phyloP scores from a whole-genome alignment of 805 yeast genomes.

The Wickerhamiella sergipiensis region DNA sequence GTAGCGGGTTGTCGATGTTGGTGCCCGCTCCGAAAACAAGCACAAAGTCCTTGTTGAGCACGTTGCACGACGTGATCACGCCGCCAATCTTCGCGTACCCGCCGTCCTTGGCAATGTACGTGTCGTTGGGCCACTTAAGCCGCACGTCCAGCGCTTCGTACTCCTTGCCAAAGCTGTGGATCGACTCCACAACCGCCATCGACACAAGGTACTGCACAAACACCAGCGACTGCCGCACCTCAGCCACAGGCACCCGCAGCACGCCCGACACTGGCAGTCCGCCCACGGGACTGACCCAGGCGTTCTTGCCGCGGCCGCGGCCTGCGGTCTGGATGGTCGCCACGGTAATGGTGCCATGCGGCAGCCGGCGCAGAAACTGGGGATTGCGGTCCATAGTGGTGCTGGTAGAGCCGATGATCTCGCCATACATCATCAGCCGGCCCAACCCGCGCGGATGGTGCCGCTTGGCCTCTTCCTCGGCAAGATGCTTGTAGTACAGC shows the following conservation, averaged over 20 bases:
- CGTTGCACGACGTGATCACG: slow-evolving; percentile 66
- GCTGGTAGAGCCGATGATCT: slow-evolving; percentile 81
- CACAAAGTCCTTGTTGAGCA: slow-evolving; percentile 43
- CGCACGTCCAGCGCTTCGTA: slow-evolving; percentile 65
- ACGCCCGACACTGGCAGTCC: slow-evolving; percentile 72
- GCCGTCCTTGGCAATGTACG: slow-evolving; percentile 44
- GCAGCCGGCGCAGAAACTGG: slow-evolving; percentile 40
- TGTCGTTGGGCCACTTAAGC: slow-evolving; percentile 95
- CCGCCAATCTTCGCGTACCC: slow-evolving; percentile 68
- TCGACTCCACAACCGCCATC: slow-evolving; percentile 69
- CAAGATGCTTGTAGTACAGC: slow-evolving; percentile 37
- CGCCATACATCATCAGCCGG: slow-evolving; percentile 56
- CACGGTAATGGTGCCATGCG: slow-evolving; percentile 51
- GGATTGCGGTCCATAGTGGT: slow-evolving; percentile 65
- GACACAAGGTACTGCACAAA: slow-evolving; percentile 78
- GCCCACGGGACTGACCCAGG: slow-evolving; percentile 92
- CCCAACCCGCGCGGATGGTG: slow-evolving; percentile 35
- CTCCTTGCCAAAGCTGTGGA: slow-evolving; percentile 47
- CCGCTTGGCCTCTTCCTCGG: slow-evolving; percentile 18
- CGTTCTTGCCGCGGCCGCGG: slow-evolving; percentile 86
- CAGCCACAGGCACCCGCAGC: slow-evolving; percentile 39
- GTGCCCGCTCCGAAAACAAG: slow-evolving; percentile 79
- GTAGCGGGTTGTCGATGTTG: slow-evolving; percentile 72
- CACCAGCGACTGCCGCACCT: slow-evolving; percentile 47
- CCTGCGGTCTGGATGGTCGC: slow-evolving; percentile 86